A percentile compares a stretch with the other conserved stretches of the same genome.
These are phyloP conservation scores for Flaveria ramosissima DNA, from an alignment of 129 eudicot species.

Conservation along the genomic window DNA sequence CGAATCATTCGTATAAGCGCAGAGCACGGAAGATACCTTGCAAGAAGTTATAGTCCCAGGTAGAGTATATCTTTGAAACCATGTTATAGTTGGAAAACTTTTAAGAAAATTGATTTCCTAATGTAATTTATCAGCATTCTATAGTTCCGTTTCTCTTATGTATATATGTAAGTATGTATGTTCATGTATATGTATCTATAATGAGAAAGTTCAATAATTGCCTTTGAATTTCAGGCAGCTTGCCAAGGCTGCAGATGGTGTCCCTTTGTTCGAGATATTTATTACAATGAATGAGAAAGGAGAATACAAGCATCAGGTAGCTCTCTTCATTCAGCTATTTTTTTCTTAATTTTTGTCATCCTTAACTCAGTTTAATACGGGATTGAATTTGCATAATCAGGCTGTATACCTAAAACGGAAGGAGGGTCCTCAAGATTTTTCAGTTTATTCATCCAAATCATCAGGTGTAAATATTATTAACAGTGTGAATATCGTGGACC, in stretches of 20 bases:
- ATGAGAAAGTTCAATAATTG: not conserved
- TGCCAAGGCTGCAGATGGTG: constrained; percentile 73
- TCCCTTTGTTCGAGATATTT: constrained; percentile 82
- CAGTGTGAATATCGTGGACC: constrained; percentile 41
- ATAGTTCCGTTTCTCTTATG: not conserved
- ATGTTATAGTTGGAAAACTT: not conserved
- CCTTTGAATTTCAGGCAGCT: constrained; percentile 66
- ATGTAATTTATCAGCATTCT: constrained; percentile 1
- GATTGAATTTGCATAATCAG: constrained; percentile 44
- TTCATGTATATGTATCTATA: not conserved
- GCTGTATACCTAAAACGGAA: constrained; percentile 81
- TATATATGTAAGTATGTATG: not conserved
- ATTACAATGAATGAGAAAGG: constrained; percentile 65
- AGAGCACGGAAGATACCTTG: constrained; percentile 92
- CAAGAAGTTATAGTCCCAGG: constrained; percentile 93
- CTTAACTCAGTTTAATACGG: not conserved
- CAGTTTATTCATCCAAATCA: constrained; percentile 45
- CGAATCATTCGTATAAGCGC: constrained; percentile 86
- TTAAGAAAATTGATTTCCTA: not conserved
- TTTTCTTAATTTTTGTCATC: constrained; percentile 4
- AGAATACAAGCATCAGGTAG: constrained; percentile 85
- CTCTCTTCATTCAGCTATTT: constrained; percentile 22
- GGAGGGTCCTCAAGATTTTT: constrained; percentile 43
- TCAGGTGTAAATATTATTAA: constrained; percentile 36
- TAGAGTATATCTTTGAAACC: constrained; percentile 37